Evolutionary conservation across 2,329 filamentous ascomycete species (phyloP).

Genomic region (Xylariaceae sp.): DNA sequence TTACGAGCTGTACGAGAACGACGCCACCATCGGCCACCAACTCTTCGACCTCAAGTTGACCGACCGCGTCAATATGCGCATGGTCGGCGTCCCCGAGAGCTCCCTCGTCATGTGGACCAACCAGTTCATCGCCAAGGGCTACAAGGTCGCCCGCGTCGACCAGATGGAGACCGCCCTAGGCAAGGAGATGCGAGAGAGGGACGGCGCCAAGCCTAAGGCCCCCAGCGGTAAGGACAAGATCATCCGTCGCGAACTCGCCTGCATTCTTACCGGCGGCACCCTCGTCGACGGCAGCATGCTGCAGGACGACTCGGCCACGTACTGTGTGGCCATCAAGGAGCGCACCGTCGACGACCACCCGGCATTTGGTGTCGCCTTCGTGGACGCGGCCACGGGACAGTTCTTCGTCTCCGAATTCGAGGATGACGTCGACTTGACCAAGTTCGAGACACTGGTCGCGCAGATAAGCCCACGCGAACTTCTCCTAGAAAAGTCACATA

Average conservation of each 20-base stretch:
- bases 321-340: conserved; percentile 93
- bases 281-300: conserved; percentile 96
- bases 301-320: conserved; percentile 95
- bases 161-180: conserved; percentile 94
- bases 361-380: conserved; percentile 87
- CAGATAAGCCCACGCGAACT: conserved; percentile 88
- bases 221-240: conserved; percentile 69
- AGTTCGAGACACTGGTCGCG: conserved; percentile 94
- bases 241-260: conserved; percentile 85
- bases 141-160: conserved; percentile 94
- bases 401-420: conserved; percentile 91
- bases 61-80: conserved; percentile 98
- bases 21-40: conserved; percentile 93
- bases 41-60: conserved; percentile 97
- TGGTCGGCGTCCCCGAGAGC: conserved; percentile 96
- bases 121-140: conserved; percentile 96
- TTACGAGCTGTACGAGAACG: conserved; percentile 97
- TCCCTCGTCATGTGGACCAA: conserved; percentile 97
- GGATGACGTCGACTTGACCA: conserved; percentile 90
- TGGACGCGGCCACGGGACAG: conserved; percentile 92
- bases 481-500: conserved; percentile 78
- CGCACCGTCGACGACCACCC: conserved; percentile 70
- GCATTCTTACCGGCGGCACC: conserved; percentile 87
- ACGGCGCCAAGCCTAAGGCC: conserved; percentile 63
- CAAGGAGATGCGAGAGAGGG: conserved; percentile 98